Evolutionary conservation across 768 basidiomycete genomes (phyloP).

Genomic region (Cyclocybe cylindracea): DNA sequence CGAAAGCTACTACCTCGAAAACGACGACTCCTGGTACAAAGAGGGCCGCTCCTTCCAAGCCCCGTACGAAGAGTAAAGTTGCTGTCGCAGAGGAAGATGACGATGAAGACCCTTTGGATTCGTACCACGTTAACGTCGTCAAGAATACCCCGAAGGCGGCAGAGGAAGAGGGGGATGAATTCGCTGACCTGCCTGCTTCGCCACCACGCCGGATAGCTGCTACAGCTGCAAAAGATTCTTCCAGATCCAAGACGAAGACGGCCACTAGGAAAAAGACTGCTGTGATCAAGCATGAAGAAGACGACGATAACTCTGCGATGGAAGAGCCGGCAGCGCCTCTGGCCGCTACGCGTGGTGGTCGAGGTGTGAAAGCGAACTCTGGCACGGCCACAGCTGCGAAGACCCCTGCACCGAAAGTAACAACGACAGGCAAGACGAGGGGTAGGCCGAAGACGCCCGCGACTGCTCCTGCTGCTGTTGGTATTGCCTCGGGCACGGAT

Average conservation of each 20-base stretch:
- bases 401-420: conserved; percentile 6
- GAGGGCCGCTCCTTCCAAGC: conserved; percentile 3
- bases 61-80: conserved; percentile 15
- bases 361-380: conserved; percentile 1
- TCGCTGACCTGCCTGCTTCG: not conserved
- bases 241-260: conserved; percentile 10
- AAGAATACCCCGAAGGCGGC: not conserved
- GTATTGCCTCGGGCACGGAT: conserved; percentile 20
- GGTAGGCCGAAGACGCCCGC: conserved; percentile 28
- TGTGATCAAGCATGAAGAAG: conserved; percentile 9
- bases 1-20: conserved; percentile 1
- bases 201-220: not conserved
- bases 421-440: conserved; percentile 12
- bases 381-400: conserved; percentile 5
- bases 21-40: conserved; percentile 2
- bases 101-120: not conserved
- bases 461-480: conserved; percentile 27
- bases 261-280: conserved; percentile 2
- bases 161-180: not conserved
- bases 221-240: not conserved
- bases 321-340: conserved; percentile 10
- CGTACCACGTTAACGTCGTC: not conserved
- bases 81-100: conserved; percentile 4
- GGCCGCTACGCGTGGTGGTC: conserved; percentile 9
- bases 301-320: conserved; percentile 10